Base-by-base conservation (phyloP, 805 yeast genomes). In the Lachancea cidri region DNA sequence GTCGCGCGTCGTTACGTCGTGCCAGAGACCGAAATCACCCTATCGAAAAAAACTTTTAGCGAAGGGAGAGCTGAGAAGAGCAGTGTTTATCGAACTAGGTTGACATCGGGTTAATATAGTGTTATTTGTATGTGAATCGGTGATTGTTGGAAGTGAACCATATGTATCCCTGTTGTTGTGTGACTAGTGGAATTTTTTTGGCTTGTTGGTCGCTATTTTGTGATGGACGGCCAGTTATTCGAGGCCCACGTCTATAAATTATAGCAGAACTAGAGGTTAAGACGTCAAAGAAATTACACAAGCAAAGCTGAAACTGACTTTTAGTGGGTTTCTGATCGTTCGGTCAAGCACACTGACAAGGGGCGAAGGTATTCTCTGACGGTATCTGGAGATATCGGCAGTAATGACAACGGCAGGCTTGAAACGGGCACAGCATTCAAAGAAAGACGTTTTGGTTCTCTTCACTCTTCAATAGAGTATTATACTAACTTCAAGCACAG, bases 341-440 rank as follows among this genome's bases (percentile, higher is more conserved):
- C n/a, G n/a, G n/a, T n/a, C n/a, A n/a, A n/a, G n/a, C n/a, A n/a
- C n/a, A n/a, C n/a, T n/a, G n/a, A n/a, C n/a, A n/a, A 22, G 7
- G 27, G 27, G 9, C 27, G 11, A 7, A 22, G 7, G 27, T 11
- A 7, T 7, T 22, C 27, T 7, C 27, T 22, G 27, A 11, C 27
- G 11, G 27, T 7, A 7, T 7, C 20, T 33, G 36, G 36, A 33
- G 36, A 33, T 33, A 33, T 33, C 36, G 36, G 36, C n/a, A n/a
- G n/a, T n/a, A n/a, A n/a, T n/a, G n/a, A n/a, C n/a, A n/a, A n/a
- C n/a, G n/a, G n/a, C n/a, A n/a, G 27, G 27, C 27, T 22, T 11
- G 27, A 22, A 22, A n/a, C n/a, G n/a, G n/a, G n/a, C n/a, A n/a
- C n/a, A n/a, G n/a, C n/a, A n/a, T n/a, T n/a, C n/a, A n/a, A n/a